These are phyloP conservation scores for Solanum tarapatanum DNA, from an alignment of 257 asterid species.

Conservation along the genomic window DNA sequence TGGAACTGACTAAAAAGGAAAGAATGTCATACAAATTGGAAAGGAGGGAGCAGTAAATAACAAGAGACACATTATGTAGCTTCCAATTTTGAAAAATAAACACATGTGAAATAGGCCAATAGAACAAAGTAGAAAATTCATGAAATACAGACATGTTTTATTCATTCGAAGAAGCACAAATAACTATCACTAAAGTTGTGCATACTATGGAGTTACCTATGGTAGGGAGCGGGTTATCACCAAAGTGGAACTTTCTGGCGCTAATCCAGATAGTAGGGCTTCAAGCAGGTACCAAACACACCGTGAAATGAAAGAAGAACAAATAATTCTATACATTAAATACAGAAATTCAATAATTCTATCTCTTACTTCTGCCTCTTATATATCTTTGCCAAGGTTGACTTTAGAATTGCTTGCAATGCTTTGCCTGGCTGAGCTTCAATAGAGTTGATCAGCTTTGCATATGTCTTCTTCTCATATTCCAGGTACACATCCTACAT, in stretches of 20 bases:
- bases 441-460: slow-evolving; percentile 14
- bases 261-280: background rate
- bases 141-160: background rate
- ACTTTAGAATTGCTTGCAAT: slow-evolving; percentile 25
- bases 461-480: slow-evolving; percentile 21
- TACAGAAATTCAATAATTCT: background rate
- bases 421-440: slow-evolving; percentile 24
- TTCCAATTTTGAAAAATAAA: background rate
- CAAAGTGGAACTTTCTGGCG: background rate
- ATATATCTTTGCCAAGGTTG: slow-evolving; percentile 26
- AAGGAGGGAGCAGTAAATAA: background rate
- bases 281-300: background rate
- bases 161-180: background rate
- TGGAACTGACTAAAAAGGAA: background rate
- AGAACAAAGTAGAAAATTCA: background rate
- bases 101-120: background rate
- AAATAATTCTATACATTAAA: background rate
- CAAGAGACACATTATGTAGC: background rate
- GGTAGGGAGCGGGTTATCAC: background rate
- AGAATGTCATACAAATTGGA: background rate
- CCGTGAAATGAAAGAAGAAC: background rate
- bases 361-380: slow-evolving; percentile 24
- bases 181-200: background rate
- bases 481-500: slow-evolving; percentile 20
- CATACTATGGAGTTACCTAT: background rate